These are phyloP conservation scores for Ganoderma leucocontextum DNA, from an alignment of 1,284 basidiomycete genomes.

Conservation along the genomic window DNA sequence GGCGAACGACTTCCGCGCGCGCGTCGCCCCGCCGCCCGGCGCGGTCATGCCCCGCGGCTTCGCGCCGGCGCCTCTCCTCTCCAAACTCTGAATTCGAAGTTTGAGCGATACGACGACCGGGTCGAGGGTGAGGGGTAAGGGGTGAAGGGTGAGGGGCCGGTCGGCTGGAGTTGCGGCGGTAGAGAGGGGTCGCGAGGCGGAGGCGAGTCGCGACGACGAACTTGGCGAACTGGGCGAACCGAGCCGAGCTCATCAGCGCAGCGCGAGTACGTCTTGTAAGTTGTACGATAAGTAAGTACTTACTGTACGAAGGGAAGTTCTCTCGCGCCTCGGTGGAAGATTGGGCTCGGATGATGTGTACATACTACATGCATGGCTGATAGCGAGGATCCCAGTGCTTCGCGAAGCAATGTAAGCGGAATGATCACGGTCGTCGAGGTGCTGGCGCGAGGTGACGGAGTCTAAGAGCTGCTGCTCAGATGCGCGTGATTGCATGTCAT, in stretches of 20 bases:
- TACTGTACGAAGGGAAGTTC: neutral
- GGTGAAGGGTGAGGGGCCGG: neutral
- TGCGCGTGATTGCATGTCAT: neutral
- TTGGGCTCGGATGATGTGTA: neutral
- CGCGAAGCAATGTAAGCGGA: neutral
- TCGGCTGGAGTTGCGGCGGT: neutral
- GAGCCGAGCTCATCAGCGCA: neutral
- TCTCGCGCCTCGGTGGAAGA: neutral
- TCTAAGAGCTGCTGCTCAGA: neutral
- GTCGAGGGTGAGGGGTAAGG: neutral
- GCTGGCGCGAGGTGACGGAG: neutral
- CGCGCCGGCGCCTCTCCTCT: neutral
- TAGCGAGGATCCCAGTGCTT: neutral
- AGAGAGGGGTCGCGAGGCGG: neutral
- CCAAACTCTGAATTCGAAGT: neutral
- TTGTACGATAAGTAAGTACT: no score
- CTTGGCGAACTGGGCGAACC: neutral
- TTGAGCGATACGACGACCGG: neutral
- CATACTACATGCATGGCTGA: no score
- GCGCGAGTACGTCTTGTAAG: neutral
- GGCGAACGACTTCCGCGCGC: constrained; percentile 57
- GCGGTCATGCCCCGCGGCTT: constrained; percentile 52
- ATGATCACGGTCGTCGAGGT: neutral
- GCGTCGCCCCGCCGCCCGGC: constrained; percentile 39
- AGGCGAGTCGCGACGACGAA: neutral